Evolutionary conservation across 768 basidiomycete genomes (phyloP).

Genomic region (Grammothele lineata): DNA sequence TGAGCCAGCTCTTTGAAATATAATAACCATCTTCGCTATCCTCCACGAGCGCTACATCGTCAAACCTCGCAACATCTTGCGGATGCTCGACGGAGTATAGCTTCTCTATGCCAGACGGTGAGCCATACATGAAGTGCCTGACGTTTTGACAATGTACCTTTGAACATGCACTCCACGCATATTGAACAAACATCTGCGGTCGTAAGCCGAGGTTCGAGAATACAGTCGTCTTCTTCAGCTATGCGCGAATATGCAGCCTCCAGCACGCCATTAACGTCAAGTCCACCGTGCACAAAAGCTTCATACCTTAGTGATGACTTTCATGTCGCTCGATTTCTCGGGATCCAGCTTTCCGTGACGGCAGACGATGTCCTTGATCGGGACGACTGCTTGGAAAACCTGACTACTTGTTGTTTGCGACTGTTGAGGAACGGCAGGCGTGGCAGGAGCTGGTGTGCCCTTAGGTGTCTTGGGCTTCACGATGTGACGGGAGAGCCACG

Average conservation of each 20-base stretch:
- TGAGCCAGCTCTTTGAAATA: conserved; percentile 79
- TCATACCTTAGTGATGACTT: conserved; percentile 43
- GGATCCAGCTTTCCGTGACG: conserved; percentile 62
- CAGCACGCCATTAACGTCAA: neutral
- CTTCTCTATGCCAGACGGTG: conserved; percentile 42
- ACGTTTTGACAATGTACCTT: conserved; percentile 68
- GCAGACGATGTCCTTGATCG: conserved; percentile 43
- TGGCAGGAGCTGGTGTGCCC: neutral
- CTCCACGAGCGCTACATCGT: conserved; percentile 43
- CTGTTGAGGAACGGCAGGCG: no score
- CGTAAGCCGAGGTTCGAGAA: conserved; percentile 44
- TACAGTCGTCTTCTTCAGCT: conserved; percentile 34
- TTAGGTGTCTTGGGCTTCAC: conserved; percentile 26
- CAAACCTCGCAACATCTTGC: conserved; percentile 52
- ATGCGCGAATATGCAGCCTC: conserved; percentile 46
- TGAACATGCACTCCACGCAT: conserved; percentile 56
- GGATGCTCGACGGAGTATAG: conserved; percentile 70
- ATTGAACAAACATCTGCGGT: conserved; percentile 52
- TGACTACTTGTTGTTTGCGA: no score
- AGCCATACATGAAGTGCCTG: conserved; percentile 4
- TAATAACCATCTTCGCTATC: conserved; percentile 49
- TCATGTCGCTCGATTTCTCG: conserved; percentile 55
- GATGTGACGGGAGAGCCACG: conserved; percentile 50
- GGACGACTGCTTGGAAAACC: no score
- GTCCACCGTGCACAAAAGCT: neutral